phyloP scores from a whole-genome alignment of 345 rosid species.

The Eucalyptus curtisii region DNA sequence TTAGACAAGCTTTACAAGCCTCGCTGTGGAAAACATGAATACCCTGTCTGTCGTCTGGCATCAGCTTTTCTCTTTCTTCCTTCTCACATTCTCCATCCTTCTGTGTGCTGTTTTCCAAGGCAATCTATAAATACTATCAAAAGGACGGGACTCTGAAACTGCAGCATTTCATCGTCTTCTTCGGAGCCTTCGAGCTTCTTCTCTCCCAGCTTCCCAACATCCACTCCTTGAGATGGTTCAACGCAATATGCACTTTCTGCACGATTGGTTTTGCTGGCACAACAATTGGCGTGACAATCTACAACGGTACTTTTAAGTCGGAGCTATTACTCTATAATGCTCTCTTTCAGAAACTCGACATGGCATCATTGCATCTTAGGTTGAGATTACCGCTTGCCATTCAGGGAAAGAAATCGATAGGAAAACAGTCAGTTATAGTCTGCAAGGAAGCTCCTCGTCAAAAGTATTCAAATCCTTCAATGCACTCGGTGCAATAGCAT shows the following conservation, averaged over 20 bases:
- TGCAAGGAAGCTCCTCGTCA: slow-evolving; percentile 28
- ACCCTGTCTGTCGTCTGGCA: background rate
- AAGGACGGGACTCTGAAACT: slow-evolving; percentile 16
- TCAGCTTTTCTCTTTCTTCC: background rate
- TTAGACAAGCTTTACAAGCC: background rate
- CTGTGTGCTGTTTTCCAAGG: slow-evolving; percentile 1
- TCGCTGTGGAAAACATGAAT: background rate
- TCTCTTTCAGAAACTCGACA: background rate
- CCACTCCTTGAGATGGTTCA: slow-evolving; percentile 41
- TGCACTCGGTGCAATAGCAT: slow-evolving; percentile 43
- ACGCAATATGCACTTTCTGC: slow-evolving; percentile 28
- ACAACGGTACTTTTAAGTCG: slow-evolving; percentile 9
- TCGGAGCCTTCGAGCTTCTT: slow-evolving; percentile 30
- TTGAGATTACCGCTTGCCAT: background rate
- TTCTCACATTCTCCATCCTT: background rate
- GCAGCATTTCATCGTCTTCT: slow-evolving; percentile 35
- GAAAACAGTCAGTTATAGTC: slow-evolving; percentile 16
- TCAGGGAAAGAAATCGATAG: slow-evolving; percentile 25
- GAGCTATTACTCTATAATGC: background rate
- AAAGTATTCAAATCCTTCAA: slow-evolving; percentile 35
- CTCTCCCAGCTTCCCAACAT: slow-evolving; percentile 43
- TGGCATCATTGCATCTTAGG: background rate
- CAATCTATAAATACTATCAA: slow-evolving; percentile 23
- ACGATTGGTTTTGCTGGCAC: slow-evolving; percentile 41
- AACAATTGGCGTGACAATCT: slow-evolving; percentile 28